Conservation (phyloP, 2,329 filamentous ascomycete species). For the Fusarium fujikuroi region DNA sequence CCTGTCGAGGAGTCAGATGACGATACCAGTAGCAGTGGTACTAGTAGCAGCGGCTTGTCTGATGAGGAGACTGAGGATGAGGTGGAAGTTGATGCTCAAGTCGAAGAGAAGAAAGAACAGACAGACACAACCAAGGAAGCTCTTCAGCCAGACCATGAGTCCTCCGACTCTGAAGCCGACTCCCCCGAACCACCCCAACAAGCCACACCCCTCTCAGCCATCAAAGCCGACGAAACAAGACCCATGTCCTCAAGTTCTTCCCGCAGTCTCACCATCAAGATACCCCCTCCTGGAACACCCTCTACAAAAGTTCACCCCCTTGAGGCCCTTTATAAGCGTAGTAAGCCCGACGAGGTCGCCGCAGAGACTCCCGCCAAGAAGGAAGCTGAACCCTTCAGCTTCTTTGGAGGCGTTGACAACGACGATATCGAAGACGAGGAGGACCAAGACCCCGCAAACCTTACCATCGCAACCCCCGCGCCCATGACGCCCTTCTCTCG, state of each 20-base stretch:
- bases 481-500: slow-evolving; percentile 88
- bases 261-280: slow-evolving; percentile 65
- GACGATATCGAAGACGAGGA: slow-evolving; percentile 61
- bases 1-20: slow-evolving; percentile 42
- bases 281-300: slow-evolving; percentile 59
- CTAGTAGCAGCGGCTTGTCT: slow-evolving; percentile 50
- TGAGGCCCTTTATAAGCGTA: slow-evolving; percentile 89
- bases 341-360: slow-evolving; percentile 57
- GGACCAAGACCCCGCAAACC: slow-evolving; percentile 57
- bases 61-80: slow-evolving; percentile 46
- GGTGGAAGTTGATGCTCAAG: slow-evolving; percentile 18
- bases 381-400: slow-evolving; percentile 75
- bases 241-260: slow-evolving; percentile 63
- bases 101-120: slow-evolving; percentile 8
- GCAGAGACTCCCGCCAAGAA: slow-evolving; percentile 50
- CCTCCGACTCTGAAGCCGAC: slow-evolving; percentile 16
- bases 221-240: slow-evolving; percentile 50
- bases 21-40: slow-evolving; percentile 49
- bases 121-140: neutral
- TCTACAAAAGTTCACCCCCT: slow-evolving; percentile 78
- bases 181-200: slow-evolving; percentile 19
- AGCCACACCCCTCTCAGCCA: slow-evolving; percentile 37
- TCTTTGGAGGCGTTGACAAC: slow-evolving; percentile 70
- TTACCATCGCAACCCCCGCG: slow-evolving; percentile 51
- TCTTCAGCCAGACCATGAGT: slow-evolving; percentile 29